Conservation (phyloP, 2,329 filamentous ascomycete genomes). For the Tolypocladium endophyticum region DNA sequence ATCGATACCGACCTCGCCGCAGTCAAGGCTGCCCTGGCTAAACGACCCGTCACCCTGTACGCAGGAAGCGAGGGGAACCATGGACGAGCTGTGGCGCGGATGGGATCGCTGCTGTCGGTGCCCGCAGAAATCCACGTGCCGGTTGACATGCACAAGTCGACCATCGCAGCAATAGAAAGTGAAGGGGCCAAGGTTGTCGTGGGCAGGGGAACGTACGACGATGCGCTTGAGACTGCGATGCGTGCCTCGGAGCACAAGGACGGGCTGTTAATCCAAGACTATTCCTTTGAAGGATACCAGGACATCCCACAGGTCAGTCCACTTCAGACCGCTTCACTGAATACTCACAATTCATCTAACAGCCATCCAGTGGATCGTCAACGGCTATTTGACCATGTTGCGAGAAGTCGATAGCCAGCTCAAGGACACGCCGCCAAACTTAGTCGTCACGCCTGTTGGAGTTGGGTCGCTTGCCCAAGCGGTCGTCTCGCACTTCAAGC, state of each 20-base stretch:
- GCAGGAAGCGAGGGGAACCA: conserved; percentile 70
- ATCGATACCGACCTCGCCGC: conserved; percentile 30
- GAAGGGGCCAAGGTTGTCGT: conserved; percentile 54
- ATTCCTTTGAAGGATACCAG: conserved; percentile 54
- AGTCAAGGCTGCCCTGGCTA: conserved; percentile 22
- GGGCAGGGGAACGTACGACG: conserved; percentile 53
- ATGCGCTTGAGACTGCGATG: conserved; percentile 40
- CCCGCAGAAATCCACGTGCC: conserved; percentile 53
- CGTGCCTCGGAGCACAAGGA: conserved; percentile 25
- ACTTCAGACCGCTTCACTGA: not conserved
- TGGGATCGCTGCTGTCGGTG: conserved; percentile 50
- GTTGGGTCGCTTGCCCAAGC: conserved; percentile 65
- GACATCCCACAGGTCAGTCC: conserved; percentile 45
- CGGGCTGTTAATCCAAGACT: conserved; percentile 57
- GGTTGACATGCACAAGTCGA: conserved; percentile 39
- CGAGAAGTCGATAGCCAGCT: conserved; percentile 54
- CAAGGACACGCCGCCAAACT: conserved; percentile 23
- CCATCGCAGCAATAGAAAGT: conserved; percentile 40
- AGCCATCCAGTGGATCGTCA: conserved; percentile 52
- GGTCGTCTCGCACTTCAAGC: conserved; percentile 55
- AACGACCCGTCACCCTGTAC: conserved; percentile 32
- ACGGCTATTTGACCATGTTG: conserved; percentile 68
- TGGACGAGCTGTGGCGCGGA: conserved; percentile 60
- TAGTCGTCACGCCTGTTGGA: conserved; percentile 56
- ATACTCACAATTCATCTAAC: not conserved